Evolutionary conservation across 1,284 basidiomycete species (phyloP).

Genomic region (Cutaneotrichosporon dermatis): DNA sequence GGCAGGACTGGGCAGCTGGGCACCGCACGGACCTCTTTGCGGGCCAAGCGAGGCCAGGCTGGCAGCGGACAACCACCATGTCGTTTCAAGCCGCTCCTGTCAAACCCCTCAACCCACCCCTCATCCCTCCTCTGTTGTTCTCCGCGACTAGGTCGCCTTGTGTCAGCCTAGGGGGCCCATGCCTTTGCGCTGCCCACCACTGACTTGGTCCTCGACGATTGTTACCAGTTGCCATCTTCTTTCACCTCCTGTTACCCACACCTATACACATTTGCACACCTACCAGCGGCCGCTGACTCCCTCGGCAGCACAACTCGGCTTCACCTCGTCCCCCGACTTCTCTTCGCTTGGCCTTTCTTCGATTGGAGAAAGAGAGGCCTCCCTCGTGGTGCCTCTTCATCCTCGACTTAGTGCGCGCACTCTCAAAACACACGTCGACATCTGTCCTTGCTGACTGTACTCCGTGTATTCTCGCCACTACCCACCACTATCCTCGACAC

Average conservation of each 20-base stretch:
- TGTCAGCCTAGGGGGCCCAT: no score
- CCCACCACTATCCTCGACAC: no score
- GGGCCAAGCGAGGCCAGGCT: background rate
- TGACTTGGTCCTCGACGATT: no score
- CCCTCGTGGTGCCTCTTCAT: conserved; percentile 2
- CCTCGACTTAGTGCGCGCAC: background rate
- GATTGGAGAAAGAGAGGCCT: background rate
- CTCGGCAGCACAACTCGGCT: background rate
- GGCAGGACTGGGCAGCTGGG: background rate
- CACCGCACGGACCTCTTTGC: background rate
- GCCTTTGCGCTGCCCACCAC: no score
- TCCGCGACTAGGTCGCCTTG: no score
- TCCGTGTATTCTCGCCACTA: background rate
- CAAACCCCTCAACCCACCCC: background rate
- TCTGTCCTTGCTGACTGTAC: background rate
- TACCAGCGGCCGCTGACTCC: background rate
- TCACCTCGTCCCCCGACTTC: background rate
- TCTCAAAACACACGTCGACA: background rate
- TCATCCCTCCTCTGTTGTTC: no score
- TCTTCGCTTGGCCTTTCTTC: background rate
- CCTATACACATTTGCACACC: background rate
- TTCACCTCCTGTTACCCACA: background rate
- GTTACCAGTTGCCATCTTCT: background rate
- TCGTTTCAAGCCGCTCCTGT: background rate
- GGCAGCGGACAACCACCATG: background rate